Evolutionary conservation across 805 yeast species (phyloP).

Genomic region (Osmozyma mogii): DNA sequence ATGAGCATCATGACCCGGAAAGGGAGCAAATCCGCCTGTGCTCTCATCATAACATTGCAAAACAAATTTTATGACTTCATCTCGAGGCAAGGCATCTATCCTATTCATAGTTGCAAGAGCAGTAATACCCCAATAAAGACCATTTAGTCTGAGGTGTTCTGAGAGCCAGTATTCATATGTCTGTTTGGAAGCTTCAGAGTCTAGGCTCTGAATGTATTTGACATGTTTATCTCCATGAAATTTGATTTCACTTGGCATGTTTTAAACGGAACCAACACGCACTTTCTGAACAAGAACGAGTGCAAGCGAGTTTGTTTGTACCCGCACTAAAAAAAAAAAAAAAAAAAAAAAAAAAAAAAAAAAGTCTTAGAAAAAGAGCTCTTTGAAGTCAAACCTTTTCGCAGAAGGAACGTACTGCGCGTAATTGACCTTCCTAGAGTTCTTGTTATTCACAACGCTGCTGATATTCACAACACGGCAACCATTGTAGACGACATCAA

Average conservation of each 20-base stretch:
- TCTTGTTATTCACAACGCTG: constrained; percentile 31
- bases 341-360: too few species aligned
- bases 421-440: constrained; percentile 44
- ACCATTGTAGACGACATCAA: constrained; percentile 73
- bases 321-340: too few species aligned
- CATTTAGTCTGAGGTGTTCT: constrained; percentile 86
- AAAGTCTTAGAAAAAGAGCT: constrained; percentile 15
- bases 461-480: constrained; percentile 72
- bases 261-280: too few species aligned
- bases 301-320: not conserved
- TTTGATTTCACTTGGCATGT: too few species aligned
- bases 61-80: constrained; percentile 63
- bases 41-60: constrained; percentile 50
- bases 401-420: constrained; percentile 64
- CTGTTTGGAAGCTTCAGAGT: constrained; percentile 27
- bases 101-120: constrained; percentile 57
- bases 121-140: constrained; percentile 91
- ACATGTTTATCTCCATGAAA: constrained; percentile 21
- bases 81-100: constrained; percentile 46
- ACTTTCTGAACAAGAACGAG: too few species aligned
- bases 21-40: constrained; percentile 83
- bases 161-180: constrained; percentile 78
- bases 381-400: constrained; percentile 43
- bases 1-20: constrained; percentile 86
- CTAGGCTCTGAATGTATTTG: constrained; percentile 27